A percentile compares a stretch with the other conserved stretches of the same genome.
These are phyloP conservation scores for Clathrospora elynae DNA, from an alignment of 2,329 filamentous ascomycete species.

Conservation along the genomic window DNA sequence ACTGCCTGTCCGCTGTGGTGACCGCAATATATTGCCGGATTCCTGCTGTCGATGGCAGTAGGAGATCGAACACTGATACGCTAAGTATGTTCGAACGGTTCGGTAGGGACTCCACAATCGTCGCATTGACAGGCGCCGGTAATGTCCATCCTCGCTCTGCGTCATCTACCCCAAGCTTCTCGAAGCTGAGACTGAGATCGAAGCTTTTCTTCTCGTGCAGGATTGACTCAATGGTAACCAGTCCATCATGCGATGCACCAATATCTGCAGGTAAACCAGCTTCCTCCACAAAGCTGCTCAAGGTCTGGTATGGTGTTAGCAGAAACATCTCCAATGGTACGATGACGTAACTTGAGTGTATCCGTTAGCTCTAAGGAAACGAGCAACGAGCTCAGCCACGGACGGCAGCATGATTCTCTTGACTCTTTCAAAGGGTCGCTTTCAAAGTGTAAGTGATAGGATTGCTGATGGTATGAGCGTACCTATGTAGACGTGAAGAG, in stretches of 20 bases:
- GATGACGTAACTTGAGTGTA: conserved; percentile 47
- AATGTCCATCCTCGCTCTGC: conserved; percentile 52
- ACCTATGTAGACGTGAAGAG: too few species aligned
- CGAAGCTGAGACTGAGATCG: conserved; percentile 61
- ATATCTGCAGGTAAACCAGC: conserved; percentile 59
- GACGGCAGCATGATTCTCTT: conserved; percentile 40
- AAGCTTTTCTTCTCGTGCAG: conserved; percentile 65
- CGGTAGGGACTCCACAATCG: conserved; percentile 51
- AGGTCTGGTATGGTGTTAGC: conserved; percentile 52
- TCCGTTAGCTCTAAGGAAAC: conserved; percentile 48
- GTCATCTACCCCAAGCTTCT: conserved; percentile 58
- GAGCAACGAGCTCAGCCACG: conserved; percentile 50
- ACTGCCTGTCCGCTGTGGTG: conserved; percentile 49
- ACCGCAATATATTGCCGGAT: conserved; percentile 37
- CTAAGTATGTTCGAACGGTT: conserved; percentile 60
- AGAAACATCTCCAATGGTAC: neutral
- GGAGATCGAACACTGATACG: conserved; percentile 52
- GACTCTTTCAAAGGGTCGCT: neutral
- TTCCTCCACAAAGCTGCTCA: conserved; percentile 63
- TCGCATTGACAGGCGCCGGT: conserved; percentile 55
- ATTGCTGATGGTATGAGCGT: neutral
- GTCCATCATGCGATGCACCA: conserved; percentile 50
- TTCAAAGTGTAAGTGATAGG: neutral
- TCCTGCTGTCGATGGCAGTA: conserved; percentile 16
- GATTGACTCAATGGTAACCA: conserved; percentile 64